Conservation (phyloP, 208 protist genomes). For the Leptomonas seymouri region DNA sequence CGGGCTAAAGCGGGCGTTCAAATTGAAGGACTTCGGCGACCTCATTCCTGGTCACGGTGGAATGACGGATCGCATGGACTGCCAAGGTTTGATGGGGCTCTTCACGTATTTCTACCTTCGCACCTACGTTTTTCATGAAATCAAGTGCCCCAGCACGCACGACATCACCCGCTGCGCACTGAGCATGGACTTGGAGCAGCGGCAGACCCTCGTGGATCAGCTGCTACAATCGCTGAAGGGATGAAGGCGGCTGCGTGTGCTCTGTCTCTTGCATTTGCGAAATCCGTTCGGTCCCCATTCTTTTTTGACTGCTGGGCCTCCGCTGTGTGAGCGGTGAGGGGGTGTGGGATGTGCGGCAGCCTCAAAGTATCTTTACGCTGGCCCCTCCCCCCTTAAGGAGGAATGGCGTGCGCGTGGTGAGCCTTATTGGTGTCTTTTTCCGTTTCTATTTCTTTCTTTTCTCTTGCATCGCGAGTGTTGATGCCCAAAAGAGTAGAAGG, state of each 20-base stretch:
- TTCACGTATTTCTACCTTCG: slow-evolving; percentile 91
- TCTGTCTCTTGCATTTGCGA: background rate
- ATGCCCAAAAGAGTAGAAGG: too few relatives aligned
- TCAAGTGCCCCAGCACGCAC: slow-evolving; percentile 47
- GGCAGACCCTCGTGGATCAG: slow-evolving; percentile 43
- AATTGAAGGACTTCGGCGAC: slow-evolving; percentile 98
- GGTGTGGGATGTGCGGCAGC: too few relatives aligned
- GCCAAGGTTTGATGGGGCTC: slow-evolving; percentile 96
- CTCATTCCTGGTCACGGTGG: slow-evolving; percentile 98
- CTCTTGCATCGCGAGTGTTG: too few relatives aligned
- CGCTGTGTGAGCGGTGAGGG: background rate
- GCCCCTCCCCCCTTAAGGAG: too few relatives aligned
- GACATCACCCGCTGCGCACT: slow-evolving; percentile 63
- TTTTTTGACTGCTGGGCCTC: background rate
- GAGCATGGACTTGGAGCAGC: slow-evolving; percentile 36
- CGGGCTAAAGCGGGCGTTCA: slow-evolving; percentile 97
- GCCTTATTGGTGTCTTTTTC: too few relatives aligned
- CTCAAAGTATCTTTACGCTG: too few relatives aligned
- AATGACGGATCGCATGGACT: slow-evolving; percentile 98
- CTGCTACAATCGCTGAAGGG: slow-evolving; percentile 43
- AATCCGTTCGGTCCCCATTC: background rate
- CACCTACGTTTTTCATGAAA: slow-evolving; percentile 70
- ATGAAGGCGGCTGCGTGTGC: slow-evolving; percentile 3
- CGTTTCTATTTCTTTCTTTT: too few relatives aligned
- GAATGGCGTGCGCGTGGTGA: too few relatives aligned